Percentiles rank a stretch among this genome's conserved stretches.
These are phyloP conservation scores for Limnanthes douglasii DNA, from an alignment of 345 rosid species.

Conservation along the genomic window DNA sequence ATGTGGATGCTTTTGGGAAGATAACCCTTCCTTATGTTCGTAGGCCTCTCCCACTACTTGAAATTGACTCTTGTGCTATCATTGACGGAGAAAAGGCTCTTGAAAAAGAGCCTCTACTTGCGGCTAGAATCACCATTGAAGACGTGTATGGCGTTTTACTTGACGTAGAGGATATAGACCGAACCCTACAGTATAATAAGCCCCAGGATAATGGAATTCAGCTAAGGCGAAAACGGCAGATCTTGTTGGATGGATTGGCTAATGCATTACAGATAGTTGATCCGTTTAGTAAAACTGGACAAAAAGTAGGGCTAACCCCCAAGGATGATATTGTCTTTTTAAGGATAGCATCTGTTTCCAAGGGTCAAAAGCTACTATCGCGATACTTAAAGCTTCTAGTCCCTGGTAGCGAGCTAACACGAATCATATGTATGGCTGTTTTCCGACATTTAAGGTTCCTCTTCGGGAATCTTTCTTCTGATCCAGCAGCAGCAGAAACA, in stretches of 20 bases:
- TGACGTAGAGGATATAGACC: conserved; percentile 80
- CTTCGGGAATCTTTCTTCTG: conserved; percentile 70
- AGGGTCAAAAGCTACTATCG: conserved; percentile 61
- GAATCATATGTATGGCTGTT: conserved; percentile 82
- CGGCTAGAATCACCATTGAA: conserved; percentile 87
- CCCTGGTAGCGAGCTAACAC: conserved; percentile 75
- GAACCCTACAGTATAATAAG: conserved; percentile 49
- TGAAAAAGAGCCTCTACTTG: conserved; percentile 92
- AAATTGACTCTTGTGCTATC: conserved; percentile 42
- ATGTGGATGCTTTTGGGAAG: conserved; percentile 53
- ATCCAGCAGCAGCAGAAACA: conserved; percentile 49
- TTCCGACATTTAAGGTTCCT: conserved; percentile 87
- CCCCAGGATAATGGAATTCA: conserved; percentile 79
- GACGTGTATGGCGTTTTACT: conserved; percentile 61
- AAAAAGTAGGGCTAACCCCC: conserved; percentile 25
- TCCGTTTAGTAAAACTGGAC: conserved; percentile 61
- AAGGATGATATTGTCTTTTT: conserved; percentile 79
- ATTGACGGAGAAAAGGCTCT: conserved; percentile 65
- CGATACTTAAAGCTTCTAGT: conserved; percentile 61
- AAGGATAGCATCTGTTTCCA: conserved; percentile 62
- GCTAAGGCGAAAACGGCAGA: conserved; percentile 58
- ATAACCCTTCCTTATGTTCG: conserved; percentile 41
- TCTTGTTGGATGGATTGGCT: conserved; percentile 71
- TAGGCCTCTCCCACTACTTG: conserved; percentile 59
- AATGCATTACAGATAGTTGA: conserved; percentile 86